phyloP scores from a whole-genome alignment of 1,284 basidiomycete genomes.

The Schizopora paradoxa region DNA sequence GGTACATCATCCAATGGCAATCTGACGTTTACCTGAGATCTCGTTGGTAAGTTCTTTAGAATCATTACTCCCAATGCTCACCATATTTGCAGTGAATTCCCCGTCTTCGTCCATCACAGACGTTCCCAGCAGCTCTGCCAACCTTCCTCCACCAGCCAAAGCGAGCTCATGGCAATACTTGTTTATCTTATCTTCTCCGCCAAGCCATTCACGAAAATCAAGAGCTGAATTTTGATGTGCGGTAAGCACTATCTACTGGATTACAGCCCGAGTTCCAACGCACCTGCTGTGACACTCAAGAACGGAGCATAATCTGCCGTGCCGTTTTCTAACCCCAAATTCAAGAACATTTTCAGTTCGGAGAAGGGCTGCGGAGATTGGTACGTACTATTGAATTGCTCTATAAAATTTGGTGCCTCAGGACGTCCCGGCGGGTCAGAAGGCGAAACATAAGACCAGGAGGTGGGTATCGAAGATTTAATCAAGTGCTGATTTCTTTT shows the following conservation, averaged over 20 bases:
- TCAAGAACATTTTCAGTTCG: neutral
- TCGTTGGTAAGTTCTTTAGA: neutral
- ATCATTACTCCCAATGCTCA: conserved; percentile 29
- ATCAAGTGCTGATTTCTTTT: conserved; percentile 79
- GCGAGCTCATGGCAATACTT: conserved; percentile 75
- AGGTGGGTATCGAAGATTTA: conserved; percentile 71
- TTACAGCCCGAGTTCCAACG: too few relatives aligned
- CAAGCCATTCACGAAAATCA: conserved; percentile 74
- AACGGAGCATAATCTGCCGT: conserved; percentile 55
- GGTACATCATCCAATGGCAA: conserved; percentile 39
- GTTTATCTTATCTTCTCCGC: conserved; percentile 78
- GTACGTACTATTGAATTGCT: conserved; percentile 54
- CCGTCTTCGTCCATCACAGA: conserved; percentile 55
- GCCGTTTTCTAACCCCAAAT: conserved; percentile 60
- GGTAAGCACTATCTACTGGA: too few relatives aligned
- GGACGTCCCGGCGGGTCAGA: conserved; percentile 22
- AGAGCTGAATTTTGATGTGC: too few relatives aligned
- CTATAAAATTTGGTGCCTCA: conserved; percentile 42
- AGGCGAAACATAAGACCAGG: conserved; percentile 48
- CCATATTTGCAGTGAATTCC: conserved; percentile 75
- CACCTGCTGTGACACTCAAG: conserved; percentile 34
- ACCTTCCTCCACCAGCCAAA: conserved; percentile 58
- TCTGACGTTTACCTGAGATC: conserved; percentile 49
- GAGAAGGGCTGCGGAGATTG: conserved; percentile 17
- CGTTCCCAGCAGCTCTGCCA: conserved; percentile 65